Percentiles rank a stretch among this genome's conserved stretches.
phyloP scores from a whole-genome alignment of 495 filamentous ascomycete species.

The Penicillium canariense region DNA sequence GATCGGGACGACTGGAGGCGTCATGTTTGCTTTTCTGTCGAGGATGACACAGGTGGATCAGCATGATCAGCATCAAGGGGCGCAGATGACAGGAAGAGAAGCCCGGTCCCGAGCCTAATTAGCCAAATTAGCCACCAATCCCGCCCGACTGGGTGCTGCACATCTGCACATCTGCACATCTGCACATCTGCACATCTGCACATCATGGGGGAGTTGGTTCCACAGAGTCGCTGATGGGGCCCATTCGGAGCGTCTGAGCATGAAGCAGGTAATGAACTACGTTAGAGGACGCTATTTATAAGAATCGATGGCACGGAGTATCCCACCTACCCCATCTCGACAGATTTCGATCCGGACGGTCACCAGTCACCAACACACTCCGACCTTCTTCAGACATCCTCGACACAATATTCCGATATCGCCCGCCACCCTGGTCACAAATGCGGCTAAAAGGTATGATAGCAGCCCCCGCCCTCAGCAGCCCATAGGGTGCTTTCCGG shows the following conservation, averaged over 20 bases:
- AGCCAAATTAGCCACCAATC: slow-evolving; percentile 15
- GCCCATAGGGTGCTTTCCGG: slow-evolving; percentile 25
- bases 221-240: neutral
- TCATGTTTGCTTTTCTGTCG: slow-evolving; percentile 22
- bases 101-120: no score
- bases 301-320: neutral
- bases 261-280: no score
- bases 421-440: neutral
- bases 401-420: slow-evolving; percentile 13
- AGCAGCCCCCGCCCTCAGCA: neutral
- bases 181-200: slow-evolving; percentile 8
- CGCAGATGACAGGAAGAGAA: slow-evolving; percentile 14
- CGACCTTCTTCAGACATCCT: no score
- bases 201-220: slow-evolving; percentile 6
- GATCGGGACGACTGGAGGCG: neutral
- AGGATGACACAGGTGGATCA: slow-evolving; percentile 15
- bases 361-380: no score
- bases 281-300: no score
- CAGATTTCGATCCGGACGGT: no score
- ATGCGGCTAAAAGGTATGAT: slow-evolving; percentile 2
- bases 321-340: no score
- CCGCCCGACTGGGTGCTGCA: neutral
- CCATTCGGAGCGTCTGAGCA: no score
- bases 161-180: slow-evolving; percentile 11
- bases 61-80: slow-evolving; percentile 23